Evolutionary conservation across 2,329 filamentous ascomycete species (phyloP).

Genomic region (Phoma sp.): DNA sequence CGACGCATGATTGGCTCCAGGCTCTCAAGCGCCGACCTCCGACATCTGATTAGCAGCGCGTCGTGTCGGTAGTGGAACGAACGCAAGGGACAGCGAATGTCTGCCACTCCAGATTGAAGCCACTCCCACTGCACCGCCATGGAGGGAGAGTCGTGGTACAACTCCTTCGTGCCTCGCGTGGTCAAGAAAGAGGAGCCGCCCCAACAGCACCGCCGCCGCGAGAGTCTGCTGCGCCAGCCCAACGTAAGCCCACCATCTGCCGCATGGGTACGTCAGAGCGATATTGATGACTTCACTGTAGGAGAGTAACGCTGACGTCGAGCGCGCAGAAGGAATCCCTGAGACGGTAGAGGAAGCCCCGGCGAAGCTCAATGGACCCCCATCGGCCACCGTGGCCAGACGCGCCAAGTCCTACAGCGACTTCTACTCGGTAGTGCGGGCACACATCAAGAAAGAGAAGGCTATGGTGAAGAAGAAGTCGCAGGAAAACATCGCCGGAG

Average conservation of each 20-base stretch:
- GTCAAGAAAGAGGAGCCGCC: constrained; percentile 55
- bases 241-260: constrained; percentile 52
- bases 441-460: constrained; percentile 62
- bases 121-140: constrained; percentile 52
- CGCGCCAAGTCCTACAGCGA: constrained; percentile 80
- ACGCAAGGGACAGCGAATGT: constrained; percentile 12
- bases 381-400: constrained; percentile 68
- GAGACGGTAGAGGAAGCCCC: constrained; percentile 63
- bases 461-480: constrained; percentile 46
- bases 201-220: constrained; percentile 66
- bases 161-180: constrained; percentile 69
- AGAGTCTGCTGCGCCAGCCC: constrained; percentile 68
- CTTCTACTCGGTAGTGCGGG: constrained; percentile 70
- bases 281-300: constrained; percentile 55
- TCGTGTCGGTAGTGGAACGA: neutral
- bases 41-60: constrained; percentile 15
- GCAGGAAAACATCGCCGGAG: constrained; percentile 58
- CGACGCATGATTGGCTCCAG: neutral
- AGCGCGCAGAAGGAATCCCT: constrained; percentile 62
- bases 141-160: constrained; percentile 82
- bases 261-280: constrained; percentile 36
- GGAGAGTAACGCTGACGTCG: constrained; percentile 61
- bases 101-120: constrained; percentile 11
- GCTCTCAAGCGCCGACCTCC: constrained; percentile 6
- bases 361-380: constrained; percentile 64